Base-by-base conservation (phyloP, 257 asterid genomes). In the Nicotiana paniculata region DNA sequence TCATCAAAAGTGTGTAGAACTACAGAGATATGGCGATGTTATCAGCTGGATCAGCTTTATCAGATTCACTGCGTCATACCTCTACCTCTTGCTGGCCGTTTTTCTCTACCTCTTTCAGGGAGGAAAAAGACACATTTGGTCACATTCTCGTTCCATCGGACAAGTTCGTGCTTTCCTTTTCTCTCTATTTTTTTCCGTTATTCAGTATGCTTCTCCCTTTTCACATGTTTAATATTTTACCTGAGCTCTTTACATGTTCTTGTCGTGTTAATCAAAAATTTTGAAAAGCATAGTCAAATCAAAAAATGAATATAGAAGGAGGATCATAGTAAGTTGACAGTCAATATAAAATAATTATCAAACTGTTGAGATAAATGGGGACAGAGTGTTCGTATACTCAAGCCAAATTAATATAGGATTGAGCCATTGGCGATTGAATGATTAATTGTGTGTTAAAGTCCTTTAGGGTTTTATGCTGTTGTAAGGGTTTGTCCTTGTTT, bases 51-150 rank as follows among this genome's bases (percentile, higher is more conserved):
- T 86, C 90, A 18, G 58, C 69, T 21, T 24, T 81, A n/a, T 65
- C 83, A 6, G 82, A 55, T n/a, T 82, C 88, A n/a, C 51, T 66
- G 61, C 82, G 82, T 48, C 81, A 75, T 79, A 46, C 86, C 51
- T 28, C 30, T 28, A 28, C 30, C 30, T 77, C 91, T 77, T 87
- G 86, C 80, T 90, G 90, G 86, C 88, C 94, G 86, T 90, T 86
- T 87, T 87, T 86, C 86, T 91, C 97, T 6, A 79, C 92, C 10
- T 87, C 97, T 12, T 93, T 89, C 77, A 88, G 99, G 85, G 98
- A 94, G 84, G 99, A 96, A 83, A 85, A 89, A 77, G 99, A 96
- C 80, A 94, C 98, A 12, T 96, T 96, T 84, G 98, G 99, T 62
- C 97, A 96, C 66, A 96, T 96, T 87, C 94, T 84, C 80, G 99